Conservation (phyloP, 2,329 filamentous ascomycete genomes). For the Truncatella angustata region DNA sequence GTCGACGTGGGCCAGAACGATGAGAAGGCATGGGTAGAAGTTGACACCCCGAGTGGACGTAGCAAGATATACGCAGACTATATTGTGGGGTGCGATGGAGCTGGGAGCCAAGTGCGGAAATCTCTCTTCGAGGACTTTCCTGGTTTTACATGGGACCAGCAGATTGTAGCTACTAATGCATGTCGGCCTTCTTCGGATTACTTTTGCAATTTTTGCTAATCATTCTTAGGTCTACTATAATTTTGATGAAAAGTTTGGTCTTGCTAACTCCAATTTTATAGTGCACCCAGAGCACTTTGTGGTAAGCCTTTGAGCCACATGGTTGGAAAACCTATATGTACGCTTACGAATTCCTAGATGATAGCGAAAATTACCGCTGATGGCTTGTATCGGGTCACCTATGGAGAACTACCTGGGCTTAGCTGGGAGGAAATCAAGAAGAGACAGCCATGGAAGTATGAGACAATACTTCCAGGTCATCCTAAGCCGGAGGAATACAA, state of each 20-base stretch:
- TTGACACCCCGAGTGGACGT: constrained; percentile 35
- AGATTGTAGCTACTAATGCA: constrained; percentile 63
- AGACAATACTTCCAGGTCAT: constrained; percentile 56
- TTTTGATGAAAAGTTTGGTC: constrained; percentile 51
- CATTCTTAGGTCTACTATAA: constrained; percentile 60
- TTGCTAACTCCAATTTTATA: constrained; percentile 58
- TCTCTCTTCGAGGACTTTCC: constrained; percentile 55
- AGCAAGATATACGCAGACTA: constrained; percentile 47
- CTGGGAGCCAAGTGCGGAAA: constrained; percentile 45
- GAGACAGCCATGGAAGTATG: constrained; percentile 54
- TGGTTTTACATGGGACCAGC: constrained; percentile 57
- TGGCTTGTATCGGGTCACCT: constrained; percentile 62
- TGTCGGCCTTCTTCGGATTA: too few species aligned
- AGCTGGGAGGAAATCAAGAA: constrained; percentile 50
- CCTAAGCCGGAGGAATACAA: constrained; percentile 58
- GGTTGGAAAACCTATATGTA: neutral
- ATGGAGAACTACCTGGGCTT: constrained; percentile 55
- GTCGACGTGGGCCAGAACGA: constrained; percentile 44
- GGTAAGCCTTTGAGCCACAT: constrained; percentile 22
- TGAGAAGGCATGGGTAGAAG: constrained; percentile 42
- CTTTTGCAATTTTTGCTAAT: too few species aligned
- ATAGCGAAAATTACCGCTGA: constrained; percentile 58
- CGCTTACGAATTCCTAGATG: constrained; percentile 40
- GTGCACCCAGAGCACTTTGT: constrained; percentile 59
- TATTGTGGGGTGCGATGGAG: constrained; percentile 56